Conservation (phyloP, 352 stramenopile genomes). For the Phytopythium litorale region DNA sequence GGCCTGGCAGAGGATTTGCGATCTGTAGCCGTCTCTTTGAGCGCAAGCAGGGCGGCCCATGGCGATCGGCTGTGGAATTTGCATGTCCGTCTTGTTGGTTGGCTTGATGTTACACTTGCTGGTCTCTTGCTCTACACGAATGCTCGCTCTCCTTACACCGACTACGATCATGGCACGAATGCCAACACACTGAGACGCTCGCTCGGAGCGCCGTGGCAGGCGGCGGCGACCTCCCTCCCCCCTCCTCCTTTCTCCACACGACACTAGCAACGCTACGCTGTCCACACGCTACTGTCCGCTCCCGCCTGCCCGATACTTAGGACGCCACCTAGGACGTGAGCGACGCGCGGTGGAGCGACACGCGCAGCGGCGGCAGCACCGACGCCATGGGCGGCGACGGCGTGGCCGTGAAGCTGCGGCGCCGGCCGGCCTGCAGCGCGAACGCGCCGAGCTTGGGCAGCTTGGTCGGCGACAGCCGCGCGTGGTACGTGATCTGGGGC, state of each 20-base stretch:
- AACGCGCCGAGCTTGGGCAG: constrained; percentile 27
- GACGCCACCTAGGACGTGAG: constrained; percentile 17
- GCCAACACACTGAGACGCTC: not conserved
- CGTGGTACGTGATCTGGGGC: constrained; percentile 31
- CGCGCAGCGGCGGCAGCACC: constrained; percentile 33
- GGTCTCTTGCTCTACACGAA: constrained; percentile 2
- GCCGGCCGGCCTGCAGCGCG: constrained; percentile 18
- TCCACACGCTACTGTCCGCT: not conserved
- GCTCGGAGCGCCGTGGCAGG: not conserved
- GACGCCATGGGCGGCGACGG: constrained; percentile 15
- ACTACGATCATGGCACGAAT: constrained; percentile 1
- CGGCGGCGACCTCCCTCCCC: not conserved
- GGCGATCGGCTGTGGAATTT: not conserved
- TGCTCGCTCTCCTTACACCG: not conserved
- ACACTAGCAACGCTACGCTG: constrained; percentile 1
- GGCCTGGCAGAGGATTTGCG: constrained; percentile 4
- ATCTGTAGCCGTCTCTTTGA: not conserved
- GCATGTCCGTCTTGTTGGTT: not conserved
- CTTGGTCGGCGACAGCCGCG: constrained; percentile 23
- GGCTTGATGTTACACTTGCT: not conserved
- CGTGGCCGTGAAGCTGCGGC: constrained; percentile 19
- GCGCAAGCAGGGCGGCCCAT: not conserved
- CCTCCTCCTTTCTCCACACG: not conserved
- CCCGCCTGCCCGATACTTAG: constrained; percentile 1
- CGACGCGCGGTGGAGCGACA: constrained; percentile 38